Evolutionary conservation across 306 rosid species (phyloP).

Genomic region (Quercus dentata): DNA sequence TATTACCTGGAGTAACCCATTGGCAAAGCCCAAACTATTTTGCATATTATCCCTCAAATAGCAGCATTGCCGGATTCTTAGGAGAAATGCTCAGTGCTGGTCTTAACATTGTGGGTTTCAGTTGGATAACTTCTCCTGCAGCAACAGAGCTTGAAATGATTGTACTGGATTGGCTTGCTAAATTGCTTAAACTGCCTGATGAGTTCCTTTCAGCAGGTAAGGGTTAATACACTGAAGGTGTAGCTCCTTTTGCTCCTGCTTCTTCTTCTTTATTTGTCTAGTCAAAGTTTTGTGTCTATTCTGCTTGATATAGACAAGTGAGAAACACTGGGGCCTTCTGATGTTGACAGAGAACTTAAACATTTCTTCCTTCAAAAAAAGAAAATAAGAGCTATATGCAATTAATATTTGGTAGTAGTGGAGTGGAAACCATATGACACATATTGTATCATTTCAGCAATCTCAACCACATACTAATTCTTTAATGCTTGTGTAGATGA

Average conservation of each 20-base stretch:
- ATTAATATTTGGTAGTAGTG: background rate
- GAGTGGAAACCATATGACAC: background rate
- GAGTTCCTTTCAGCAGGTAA: constrained; percentile 75
- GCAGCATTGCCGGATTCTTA: constrained; percentile 90
- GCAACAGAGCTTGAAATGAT: constrained; percentile 92
- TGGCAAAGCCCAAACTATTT: constrained; percentile 98
- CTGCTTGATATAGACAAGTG: background rate
- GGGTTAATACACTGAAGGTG: background rate
- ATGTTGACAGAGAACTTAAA: background rate
- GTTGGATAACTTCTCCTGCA: constrained; percentile 96
- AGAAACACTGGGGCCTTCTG: background rate
- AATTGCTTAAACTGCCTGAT: constrained; percentile 57
- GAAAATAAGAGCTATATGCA: background rate
- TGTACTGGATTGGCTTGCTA: constrained; percentile 93
- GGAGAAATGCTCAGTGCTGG: constrained; percentile 99
- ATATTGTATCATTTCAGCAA: too few relatives aligned
- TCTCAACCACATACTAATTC: too few relatives aligned
- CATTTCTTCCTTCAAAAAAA: background rate
- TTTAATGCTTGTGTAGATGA: background rate
- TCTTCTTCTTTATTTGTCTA: background rate
- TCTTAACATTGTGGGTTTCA: constrained; percentile 85
- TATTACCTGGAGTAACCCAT: constrained; percentile 93
- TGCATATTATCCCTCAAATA: constrained; percentile 89
- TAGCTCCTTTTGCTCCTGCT: background rate
- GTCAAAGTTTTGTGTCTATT: background rate